Base-by-base conservation (phyloP, 306 rosid genomes). In the Castanopsis chinensis region DNA sequence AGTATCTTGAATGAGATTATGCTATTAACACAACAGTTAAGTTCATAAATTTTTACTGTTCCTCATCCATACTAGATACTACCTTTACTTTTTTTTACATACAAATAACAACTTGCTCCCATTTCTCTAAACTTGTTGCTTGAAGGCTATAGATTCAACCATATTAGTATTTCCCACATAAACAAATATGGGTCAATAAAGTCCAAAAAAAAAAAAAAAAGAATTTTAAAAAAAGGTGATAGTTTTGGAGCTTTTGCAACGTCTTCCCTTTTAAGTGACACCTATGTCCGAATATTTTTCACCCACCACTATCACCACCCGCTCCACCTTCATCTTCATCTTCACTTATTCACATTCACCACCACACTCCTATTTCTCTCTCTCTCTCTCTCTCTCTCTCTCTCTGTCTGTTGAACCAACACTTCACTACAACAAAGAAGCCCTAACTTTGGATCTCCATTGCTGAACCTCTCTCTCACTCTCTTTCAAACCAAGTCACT, bases 271-370 rank as follows among this genome's bases (percentile, higher is more conserved):
- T 83, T 85, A 78, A 82, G 86, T 83, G 86, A 85, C 86, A 86
- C 90, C 88, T 57, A 71, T 56, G 86, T 85, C 89, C 76, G 89
- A 86, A 87, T 88, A 82, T 85, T 82, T 86, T 86, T 41, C 78
- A 76, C 84, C 89, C 87, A 79, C 88, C 76, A 43, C 72, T 69
- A 20, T 74, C 84, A 71, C 81, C 87, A 76, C 85, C 87, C 65
- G 75, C 82, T 21, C 60, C 82, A 19, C 83, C 53, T 49, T 49
- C 28, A 15, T 64, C 74, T 18, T 28, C 67, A 1, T 20, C 57
- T 25, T 75, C 18, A 19, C 53, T 12, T 49, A 49, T 15, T 35
- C 82, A 19, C 70, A 19, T 5, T 72, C 71, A 27, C 52, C 80
- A 14, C 20, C 52, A 27, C 71, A 32, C 58, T 74, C 53, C 33